Base-by-base conservation (phyloP, 2,329 filamentous ascomycete species). In the Paraconiothyrium sp. region DNA sequence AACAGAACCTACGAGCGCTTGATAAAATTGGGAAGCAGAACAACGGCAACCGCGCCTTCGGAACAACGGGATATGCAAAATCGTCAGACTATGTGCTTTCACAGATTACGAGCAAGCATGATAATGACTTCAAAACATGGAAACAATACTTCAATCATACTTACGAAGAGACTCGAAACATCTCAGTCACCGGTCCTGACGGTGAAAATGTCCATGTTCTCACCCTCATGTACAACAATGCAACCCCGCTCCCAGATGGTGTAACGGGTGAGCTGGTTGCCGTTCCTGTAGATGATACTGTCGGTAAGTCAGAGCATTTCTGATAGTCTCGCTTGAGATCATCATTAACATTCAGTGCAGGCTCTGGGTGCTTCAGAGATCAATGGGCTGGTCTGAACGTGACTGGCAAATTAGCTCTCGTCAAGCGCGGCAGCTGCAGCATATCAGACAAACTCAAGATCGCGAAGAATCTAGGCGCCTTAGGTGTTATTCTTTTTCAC, bases 351-450 rank as follows among this genome's bases (percentile, higher is more conserved):
- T 8, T 16, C 6, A 27, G 10, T 11, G 5, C 30, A 54, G 57
- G 57, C 11, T 54, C 43, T 8, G 50, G 49, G 5, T 59, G 57
- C 30, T 41, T 54, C 24, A 50, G 34, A 13, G 43, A 54, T 4
- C 49, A 59, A 41, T 59, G 57, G 57, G 35, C 43, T n/a, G 34
- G 43, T n/a, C 35, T 59, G 13, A 54, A 59, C 43, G 57, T 59
- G 14, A 59, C 49, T n/a, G 57, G 50, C 2, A 48, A 49, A 32
- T 30, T 59, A 8, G 57, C 57, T 32, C 49, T 59, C 30, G 34
- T 59, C 41, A 54, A 54, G 34, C 50, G 57, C 14, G 57, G 57
- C 16, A 49, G 8, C 1, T 59, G 57, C 57, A 48, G 30, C 9
- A 54, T 54, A 24, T 44, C 35, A 5, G 49, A 54, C 11, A 59